Base-by-base conservation (phyloP, 116 monocot species). In the Trichopus zeylanicus region DNA sequence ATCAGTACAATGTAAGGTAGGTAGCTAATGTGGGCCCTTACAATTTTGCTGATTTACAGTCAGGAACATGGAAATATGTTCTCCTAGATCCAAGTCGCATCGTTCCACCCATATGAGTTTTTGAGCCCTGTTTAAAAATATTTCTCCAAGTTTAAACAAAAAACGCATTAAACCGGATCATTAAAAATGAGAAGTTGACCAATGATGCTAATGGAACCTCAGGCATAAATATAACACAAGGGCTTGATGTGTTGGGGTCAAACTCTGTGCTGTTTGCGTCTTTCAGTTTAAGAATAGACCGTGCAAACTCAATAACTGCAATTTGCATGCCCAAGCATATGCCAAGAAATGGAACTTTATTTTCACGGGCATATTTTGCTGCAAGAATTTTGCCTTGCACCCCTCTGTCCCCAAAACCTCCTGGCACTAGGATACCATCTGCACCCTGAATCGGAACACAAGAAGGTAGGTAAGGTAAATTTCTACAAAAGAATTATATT, bases 311-410 rank as follows among this genome's bases (percentile, higher is more conserved):
- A 28, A 94, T 86, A 0, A 94, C 89, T 33, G 94, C 77, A 52
- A 81, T 81, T 72, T 94, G 94, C 94, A 94, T 94, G 58, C 94
- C 94, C 35, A 94, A 66, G 56, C 94, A 94, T 59, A 94, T 89
- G 31, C 89, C 94, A 57, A 94, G 78, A 76, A 58, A 94, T 34
- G 94, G 94, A 37, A 94, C 56, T 54, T 83, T 79, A 69, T 94
- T 89, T 78, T 94, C 89, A 56, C 94, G 73, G 2, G 94, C 89
- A 78, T 82, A 86, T 69, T 86, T 94, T 53, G 94, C 81, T 29
- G 94, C 89, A 26, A 86, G 68, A 62, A 89, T 94, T 79, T 83
- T 94, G 31, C 94, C 94, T 78, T 77, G 61, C 5, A 94, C 80
- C 12, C 94, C 94, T 51, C 86, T 54, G 18, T 94, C 83, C 33